Conservation (phyloP, 176 grass and related monocot genomes). For the Cocos nucifera region DNA sequence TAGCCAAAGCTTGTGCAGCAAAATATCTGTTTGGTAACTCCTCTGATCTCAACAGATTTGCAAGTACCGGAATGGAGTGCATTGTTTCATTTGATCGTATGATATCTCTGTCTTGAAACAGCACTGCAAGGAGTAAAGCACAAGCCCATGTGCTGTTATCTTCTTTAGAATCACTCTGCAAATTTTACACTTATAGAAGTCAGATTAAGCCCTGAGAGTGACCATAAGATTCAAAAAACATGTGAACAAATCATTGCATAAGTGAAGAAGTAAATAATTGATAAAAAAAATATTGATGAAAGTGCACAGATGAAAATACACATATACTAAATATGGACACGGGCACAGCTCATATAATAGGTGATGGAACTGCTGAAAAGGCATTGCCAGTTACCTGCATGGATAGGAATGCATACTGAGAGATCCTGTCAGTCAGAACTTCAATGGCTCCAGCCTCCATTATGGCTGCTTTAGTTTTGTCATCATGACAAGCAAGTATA, state of each 20-base stretch:
- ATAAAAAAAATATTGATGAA: too few relatives aligned
- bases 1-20: constrained; percentile 90
- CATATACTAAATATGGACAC: too few relatives aligned
- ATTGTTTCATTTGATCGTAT: constrained; percentile 66
- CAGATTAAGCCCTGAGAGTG: not conserved
- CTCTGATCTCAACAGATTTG: constrained; percentile 88
- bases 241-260: too few relatives aligned
- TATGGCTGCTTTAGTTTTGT: constrained; percentile 52
- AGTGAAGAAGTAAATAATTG: too few relatives aligned
- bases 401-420: constrained; percentile 79
- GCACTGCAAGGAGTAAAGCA: constrained; percentile 75
- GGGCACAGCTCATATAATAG: too few relatives aligned
- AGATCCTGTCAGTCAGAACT: constrained; percentile 80
- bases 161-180: constrained; percentile 74
- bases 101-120: constrained; percentile 95
- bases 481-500: constrained; percentile 67
- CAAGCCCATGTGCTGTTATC: constrained; percentile 91
- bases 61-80: constrained; percentile 84
- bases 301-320: too few relatives aligned
- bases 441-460: constrained; percentile 73
- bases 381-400: constrained; percentile 40
- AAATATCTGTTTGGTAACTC: constrained; percentile 91
- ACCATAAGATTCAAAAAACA: too few relatives aligned
- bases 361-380: not conserved
- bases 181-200: constrained; percentile 7